Percentiles rank a stretch among this genome's conserved stretches.
Evolutionary conservation across 345 rosid genomes (phyloP).

Genomic region (Lumnitzera racemosa): DNA sequence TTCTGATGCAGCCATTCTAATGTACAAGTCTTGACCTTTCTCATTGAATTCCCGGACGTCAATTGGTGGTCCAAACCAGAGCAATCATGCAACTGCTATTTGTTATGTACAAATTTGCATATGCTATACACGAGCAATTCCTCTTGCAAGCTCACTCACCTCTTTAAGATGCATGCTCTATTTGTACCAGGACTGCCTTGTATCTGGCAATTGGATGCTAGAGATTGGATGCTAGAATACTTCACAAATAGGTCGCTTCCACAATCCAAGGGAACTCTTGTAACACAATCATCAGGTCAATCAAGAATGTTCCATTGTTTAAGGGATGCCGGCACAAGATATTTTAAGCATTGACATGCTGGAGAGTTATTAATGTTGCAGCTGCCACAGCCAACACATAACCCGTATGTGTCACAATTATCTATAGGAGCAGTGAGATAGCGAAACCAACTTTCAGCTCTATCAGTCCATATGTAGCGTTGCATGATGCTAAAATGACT

Average conservation of each 20-base stretch:
- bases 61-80: neutral
- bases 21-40: slow-evolving; percentile 19
- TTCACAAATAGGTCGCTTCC: neutral
- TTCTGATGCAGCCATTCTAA: slow-evolving; percentile 17
- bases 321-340: neutral
- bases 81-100: neutral
- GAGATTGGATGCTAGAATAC: neutral
- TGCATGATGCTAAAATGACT: slow-evolving; percentile 6
- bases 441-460: slow-evolving; percentile 10
- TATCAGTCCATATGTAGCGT: slow-evolving; percentile 22
- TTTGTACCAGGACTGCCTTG: neutral
- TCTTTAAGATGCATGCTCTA: neutral
- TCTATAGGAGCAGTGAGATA: slow-evolving; percentile 26
- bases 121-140: neutral
- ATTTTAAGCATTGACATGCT: neutral
- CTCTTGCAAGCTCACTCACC: neutral
- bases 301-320: neutral
- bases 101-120: neutral
- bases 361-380: slow-evolving; percentile 11
- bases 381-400: slow-evolving; percentile 27
- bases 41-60: neutral
- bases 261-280: neutral
- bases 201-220: neutral
- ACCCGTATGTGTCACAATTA: slow-evolving; percentile 20
- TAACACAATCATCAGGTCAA: neutral